Percentiles rank a stretch among this genome's conserved stretches.
Evolutionary conservation across 495 filamentous ascomycete species (phyloP).

Genomic region (Penicillium bovifimosum): DNA sequence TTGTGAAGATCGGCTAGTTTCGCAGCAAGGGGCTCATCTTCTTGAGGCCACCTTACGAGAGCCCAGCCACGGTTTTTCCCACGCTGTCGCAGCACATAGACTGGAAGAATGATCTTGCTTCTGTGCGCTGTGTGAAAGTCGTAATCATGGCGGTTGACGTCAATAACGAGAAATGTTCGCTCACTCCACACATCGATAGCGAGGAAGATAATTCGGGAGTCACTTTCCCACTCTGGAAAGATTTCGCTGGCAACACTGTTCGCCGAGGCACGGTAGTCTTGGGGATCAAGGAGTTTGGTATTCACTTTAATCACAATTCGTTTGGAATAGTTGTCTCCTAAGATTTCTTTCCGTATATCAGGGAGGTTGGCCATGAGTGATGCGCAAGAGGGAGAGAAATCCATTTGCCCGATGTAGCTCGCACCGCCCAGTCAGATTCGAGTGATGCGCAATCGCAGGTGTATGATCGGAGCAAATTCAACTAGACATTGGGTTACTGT

Average conservation of each 20-base stretch:
- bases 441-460: too few species aligned
- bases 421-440: too few species aligned
- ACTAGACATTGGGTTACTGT: too few species aligned
- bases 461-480: too few species aligned
- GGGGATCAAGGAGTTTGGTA: not conserved
- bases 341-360: not conserved
- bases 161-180: conserved; percentile 9
- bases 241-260: conserved; percentile 1
- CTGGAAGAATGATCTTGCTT: conserved; percentile 4
- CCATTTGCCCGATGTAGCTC: too few species aligned
- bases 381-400: too few species aligned
- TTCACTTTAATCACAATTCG: conserved; percentile 11
- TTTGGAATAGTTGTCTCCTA: conserved; percentile 6
- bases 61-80: conserved; percentile 1
- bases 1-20: conserved; percentile 5
- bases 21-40: not conserved
- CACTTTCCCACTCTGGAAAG: conserved; percentile 9
- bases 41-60: conserved; percentile 8
- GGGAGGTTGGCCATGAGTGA: not conserved
- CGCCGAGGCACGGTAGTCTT: conserved; percentile 11
- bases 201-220: conserved; percentile 9
- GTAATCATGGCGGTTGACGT: conserved; percentile 11
- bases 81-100: conserved; percentile 8
- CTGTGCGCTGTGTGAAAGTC: conserved; percentile 11
- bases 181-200: conserved; percentile 4